Evolutionary conservation across 2,329 filamentous ascomycete species (phyloP), one percentile per base, ranked within the genome.

Genomic region (Hymenoscyphus repandus): DNA sequence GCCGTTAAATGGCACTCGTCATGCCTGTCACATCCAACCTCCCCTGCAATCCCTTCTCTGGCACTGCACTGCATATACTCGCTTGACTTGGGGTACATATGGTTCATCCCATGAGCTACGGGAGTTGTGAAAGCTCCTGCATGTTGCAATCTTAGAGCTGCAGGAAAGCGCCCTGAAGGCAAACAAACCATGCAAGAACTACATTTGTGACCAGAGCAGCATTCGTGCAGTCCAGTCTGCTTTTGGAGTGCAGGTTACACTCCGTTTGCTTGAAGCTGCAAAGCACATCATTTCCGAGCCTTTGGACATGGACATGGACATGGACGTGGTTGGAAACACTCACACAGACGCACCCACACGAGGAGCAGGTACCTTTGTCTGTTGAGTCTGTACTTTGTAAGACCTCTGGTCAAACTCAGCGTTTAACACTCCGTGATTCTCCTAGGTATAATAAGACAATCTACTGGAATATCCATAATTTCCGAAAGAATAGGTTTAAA

Each of bases 31-130:
- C n/a, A n/a, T n/a, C n/a, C n/a, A n/a, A n/a, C n/a, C n/a, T n/a
- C n/a, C n/a, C n/a, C n/a, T n/a, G n/a, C n/a, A n/a, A n/a, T n/a
- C n/a, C n/a, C 22, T 27, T 27, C 22, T 27, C 22, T 27, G 22
- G 22, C 22, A 27, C 22, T 27, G 22, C 22, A 27, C 22, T 27
- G 22, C 22, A 27, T 27, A 27, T 27, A 27, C 34, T 37, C 34
- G 34, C 34, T 37, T 37, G 15, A 37, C 34, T 13, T 40, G 17
- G 18, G 5, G 17, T 17, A 40, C 10, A 11, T 40, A 37, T 45
- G 20, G 46, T 42, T 48, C 38, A 42, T 48, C 46, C 46, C 31
- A 42, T 42, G 15, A 48, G n/a, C 43, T 45, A 11, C 20, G n/a
- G 9, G 31, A 9, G 17, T 12, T 43, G 6, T 13, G n/a, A 11